Evolutionary conservation across 73 alveolate species (phyloP).

Genomic region (Tetrahymena elliotti): DNA sequence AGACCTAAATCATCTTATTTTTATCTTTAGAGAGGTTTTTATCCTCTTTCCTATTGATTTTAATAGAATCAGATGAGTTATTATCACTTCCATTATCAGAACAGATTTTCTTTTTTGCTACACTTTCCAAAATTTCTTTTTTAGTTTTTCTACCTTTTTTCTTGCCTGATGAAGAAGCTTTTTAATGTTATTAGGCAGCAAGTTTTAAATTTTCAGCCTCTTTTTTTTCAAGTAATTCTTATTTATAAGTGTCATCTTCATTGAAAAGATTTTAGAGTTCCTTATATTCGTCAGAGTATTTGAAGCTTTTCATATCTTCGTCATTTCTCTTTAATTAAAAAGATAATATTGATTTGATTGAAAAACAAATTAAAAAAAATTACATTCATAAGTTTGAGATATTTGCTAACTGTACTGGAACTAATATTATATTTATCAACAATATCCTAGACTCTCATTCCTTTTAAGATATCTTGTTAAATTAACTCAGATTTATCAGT

Average conservation of each 20-base stretch:
- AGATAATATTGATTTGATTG: background rate
- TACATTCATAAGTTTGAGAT: background rate
- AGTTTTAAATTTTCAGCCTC: background rate
- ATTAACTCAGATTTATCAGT: background rate
- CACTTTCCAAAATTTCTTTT: background rate
- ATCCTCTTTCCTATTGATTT: background rate
- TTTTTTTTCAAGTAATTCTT: background rate
- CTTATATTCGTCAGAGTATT: background rate
- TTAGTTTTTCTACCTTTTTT: background rate
- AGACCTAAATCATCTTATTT: background rate
- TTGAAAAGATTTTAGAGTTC: background rate
- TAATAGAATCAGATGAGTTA: background rate
- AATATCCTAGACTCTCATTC: background rate
- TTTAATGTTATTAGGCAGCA: background rate
- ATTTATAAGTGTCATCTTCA: background rate
- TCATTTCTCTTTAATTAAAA: background rate
- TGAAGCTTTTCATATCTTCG: background rate
- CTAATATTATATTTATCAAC: background rate
- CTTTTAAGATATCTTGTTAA: background rate
- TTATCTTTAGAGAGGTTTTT: background rate
- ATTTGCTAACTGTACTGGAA: background rate
- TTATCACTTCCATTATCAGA: background rate
- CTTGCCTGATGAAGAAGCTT: background rate
- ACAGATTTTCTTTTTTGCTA: background rate
- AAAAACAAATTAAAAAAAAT: background rate